Evolutionary conservation across 768 basidiomycete genomes (phyloP), one percentile per base, ranked within the genome.

Genomic region (Xerocomellus amylosporus): DNA sequence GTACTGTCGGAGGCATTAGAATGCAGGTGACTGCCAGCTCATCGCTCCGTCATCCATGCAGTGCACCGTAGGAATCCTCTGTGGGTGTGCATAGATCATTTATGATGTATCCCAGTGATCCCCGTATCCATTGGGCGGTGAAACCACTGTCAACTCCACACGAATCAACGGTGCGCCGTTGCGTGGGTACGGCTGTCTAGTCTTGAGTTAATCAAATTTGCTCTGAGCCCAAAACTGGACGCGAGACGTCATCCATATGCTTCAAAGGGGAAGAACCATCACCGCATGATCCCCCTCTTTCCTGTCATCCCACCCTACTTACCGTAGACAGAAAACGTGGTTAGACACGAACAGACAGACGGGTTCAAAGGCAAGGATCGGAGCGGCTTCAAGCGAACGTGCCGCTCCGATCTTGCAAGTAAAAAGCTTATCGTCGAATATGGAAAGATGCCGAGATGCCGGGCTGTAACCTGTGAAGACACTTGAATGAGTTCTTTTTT

Each of bases 401-500:
- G 34, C 5, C 14, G 5, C 14, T 33, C 33, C 14, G 14, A 34
- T 15, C 33, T 15, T 14, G 33, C 33, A 34, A 34, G 33, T 34
- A 15, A 34, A 34, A 34, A 34, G 33, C 33, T 34, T 34, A 34
- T 34, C 33, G 14, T n/a, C 38, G 9, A 38, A 58, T 13, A 56
- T 14, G 50, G 56, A 43, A 53, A 53, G 30, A 0, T 49, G 64
- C 64, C 64, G 65, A 64, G 54, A 56, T 62, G 65, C 65, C 65
- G 65, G 34, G 0, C 37, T 34, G 40, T 39, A 49, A 41, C 28
- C 5, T 19, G 30, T 36, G 31, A 28, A 6, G 26, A 20, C 20
- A 20, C 20, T 26, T 5, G 33, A 45, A 38, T 13, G 45, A 20
- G 26, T 38, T 51, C 33, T 14, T 36, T 30, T 52, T 52, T 46